Conservation (phyloP, 2,329 filamentous ascomycete genomes). For the Aureobasidium namibiae region DNA sequence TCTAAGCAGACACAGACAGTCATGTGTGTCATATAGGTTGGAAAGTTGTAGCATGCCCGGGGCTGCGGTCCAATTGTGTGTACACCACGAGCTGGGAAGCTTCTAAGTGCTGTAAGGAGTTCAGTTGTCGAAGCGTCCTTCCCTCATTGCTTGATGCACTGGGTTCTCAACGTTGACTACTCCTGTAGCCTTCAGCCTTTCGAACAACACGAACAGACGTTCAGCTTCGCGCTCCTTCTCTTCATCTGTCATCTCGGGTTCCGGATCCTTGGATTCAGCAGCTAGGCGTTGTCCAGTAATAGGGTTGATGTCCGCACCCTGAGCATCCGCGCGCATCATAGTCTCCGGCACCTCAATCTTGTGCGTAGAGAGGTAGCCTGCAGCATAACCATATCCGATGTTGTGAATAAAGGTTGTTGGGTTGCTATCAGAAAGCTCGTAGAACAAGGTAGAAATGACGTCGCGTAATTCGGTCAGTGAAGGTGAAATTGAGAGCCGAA, state of each 20-base stretch:
- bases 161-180: constrained; percentile 73
- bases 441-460: constrained; percentile 70
- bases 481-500: constrained; percentile 70
- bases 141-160: constrained; percentile 58
- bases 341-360: constrained; percentile 69
- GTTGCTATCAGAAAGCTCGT: constrained; percentile 77
- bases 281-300: constrained; percentile 68
- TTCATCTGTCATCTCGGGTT: constrained; percentile 77
- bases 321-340: constrained; percentile 48
- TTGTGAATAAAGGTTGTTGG: constrained; percentile 76
- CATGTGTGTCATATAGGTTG: too few species aligned
- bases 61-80: too few species aligned
- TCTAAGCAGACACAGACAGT: too few species aligned
- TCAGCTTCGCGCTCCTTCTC: constrained; percentile 92
- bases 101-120: too few species aligned
- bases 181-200: constrained; percentile 67
- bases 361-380: constrained; percentile 79
- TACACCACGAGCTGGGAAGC: too few species aligned
- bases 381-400: constrained; percentile 89
- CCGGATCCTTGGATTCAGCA: constrained; percentile 35
- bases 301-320: constrained; percentile 56
- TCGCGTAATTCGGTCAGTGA: constrained; percentile 63
- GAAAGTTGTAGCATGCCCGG: too few species aligned
- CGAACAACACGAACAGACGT: constrained; percentile 80
- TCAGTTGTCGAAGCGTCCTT: constrained; percentile 62